These are phyloP conservation scores for Globisporangium mamillatum DNA, from an alignment of 352 stramenopile species.

Conservation along the genomic window DNA sequence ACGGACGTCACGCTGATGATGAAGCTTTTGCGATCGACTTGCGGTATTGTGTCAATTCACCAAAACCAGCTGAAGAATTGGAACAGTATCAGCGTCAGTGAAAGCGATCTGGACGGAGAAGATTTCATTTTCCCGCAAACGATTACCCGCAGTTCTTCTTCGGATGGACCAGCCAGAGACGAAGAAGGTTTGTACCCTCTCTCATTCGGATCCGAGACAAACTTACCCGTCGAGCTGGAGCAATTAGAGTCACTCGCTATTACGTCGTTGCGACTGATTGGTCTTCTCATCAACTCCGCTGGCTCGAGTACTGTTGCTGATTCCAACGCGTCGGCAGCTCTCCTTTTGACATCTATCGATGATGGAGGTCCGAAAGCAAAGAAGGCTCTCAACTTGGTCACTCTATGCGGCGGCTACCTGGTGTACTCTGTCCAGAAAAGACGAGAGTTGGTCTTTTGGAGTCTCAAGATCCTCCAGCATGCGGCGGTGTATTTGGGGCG, in stretches of 20 bases:
- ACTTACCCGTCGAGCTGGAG: conserved; percentile 15
- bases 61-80: conserved; percentile 16
- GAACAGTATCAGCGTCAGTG: conserved; percentile 13
- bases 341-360: conserved; percentile 52
- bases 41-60: conserved; percentile 24
- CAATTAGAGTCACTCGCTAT: conserved; percentile 41
- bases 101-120: conserved; percentile 10
- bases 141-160: conserved; percentile 3
- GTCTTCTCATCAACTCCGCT: conserved; percentile 29
- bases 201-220: conserved; percentile 30
- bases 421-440: conserved; percentile 40
- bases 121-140: conserved; percentile 13
- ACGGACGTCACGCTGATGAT: conserved; percentile 53
- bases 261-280: conserved; percentile 45
- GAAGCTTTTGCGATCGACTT: conserved; percentile 54
- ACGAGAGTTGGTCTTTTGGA: conserved; percentile 36
- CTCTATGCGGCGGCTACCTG: conserved; percentile 51
- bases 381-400: conserved; percentile 47
- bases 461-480: conserved; percentile 51
- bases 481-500: conserved; percentile 25
- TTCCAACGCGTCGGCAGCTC: conserved; percentile 12
- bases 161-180: conserved; percentile 7
- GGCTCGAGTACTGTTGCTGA: background rate
- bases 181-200: conserved; percentile 28
- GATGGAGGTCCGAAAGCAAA: conserved; percentile 31